phyloP scores from a whole-genome alignment of 305 asterid genomes.

The Fraxinus xanthoxyloides region DNA sequence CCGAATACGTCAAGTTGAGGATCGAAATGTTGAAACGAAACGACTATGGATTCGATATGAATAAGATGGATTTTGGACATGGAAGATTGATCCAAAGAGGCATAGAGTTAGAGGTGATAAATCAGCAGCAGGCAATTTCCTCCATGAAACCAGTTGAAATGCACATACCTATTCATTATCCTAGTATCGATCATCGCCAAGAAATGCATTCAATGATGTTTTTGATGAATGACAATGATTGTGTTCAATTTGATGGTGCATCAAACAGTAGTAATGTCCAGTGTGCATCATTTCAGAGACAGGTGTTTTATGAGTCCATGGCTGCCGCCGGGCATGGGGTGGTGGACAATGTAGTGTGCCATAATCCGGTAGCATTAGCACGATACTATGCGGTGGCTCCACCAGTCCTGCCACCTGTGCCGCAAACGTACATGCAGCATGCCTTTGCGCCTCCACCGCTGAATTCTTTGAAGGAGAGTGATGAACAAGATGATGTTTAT shows the following conservation, averaged over 20 bases:
- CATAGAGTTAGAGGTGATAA: slow-evolving; percentile 20
- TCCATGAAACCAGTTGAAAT: neutral
- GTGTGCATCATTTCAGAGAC: slow-evolving; percentile 20
- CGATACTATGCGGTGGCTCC: slow-evolving; percentile 24
- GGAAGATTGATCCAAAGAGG: slow-evolving; percentile 30
- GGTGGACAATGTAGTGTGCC: slow-evolving; percentile 21
- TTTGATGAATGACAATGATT: slow-evolving; percentile 28
- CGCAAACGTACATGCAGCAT: slow-evolving; percentile 11
- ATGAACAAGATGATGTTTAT: slow-evolving; percentile 1
- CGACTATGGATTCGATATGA: neutral
- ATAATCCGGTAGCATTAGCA: slow-evolving; percentile 19
- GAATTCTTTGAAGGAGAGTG: slow-evolving; percentile 12
- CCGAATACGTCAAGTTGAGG: slow-evolving; percentile 27
- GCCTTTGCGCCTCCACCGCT: neutral
- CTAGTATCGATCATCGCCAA: slow-evolving; percentile 20
- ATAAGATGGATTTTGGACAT: slow-evolving; percentile 16
- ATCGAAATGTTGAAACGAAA: slow-evolving; percentile 29
- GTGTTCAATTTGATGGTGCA: slow-evolving; percentile 23
- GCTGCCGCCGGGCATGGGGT: neutral
- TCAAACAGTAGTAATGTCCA: slow-evolving; percentile 18
- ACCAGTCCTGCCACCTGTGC: slow-evolving; percentile 6
- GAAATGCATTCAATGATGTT: slow-evolving; percentile 27
- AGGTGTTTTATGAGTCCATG: slow-evolving; percentile 23
- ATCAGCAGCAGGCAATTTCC: slow-evolving; percentile 10
- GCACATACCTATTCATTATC: slow-evolving; percentile 18